Conservation (phyloP, 139 green algal genomes). For the Chlorella sp. region DNA sequence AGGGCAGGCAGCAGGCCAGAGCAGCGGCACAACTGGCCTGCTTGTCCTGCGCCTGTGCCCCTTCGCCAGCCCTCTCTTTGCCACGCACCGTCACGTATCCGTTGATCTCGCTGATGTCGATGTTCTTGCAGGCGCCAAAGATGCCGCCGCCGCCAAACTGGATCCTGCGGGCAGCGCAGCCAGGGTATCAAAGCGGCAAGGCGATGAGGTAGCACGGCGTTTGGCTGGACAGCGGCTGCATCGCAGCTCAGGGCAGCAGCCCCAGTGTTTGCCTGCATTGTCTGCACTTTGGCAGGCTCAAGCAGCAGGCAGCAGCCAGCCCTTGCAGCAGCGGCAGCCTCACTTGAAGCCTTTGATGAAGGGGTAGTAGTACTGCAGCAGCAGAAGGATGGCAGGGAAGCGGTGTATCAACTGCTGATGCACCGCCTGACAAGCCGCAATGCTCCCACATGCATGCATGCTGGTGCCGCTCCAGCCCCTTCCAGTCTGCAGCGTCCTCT, state of each 20-base stretch:
- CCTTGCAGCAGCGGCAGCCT: background rate
- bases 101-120: constrained; percentile 71
- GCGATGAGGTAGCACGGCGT: background rate
- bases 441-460: too few relatives aligned
- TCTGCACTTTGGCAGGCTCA: too few relatives aligned
- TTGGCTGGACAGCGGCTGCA: too few relatives aligned
- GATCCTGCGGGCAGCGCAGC: constrained; percentile 55
- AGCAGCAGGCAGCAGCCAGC: background rate
- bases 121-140: constrained; percentile 74
- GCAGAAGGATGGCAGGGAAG: background rate
- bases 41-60: too few relatives aligned
- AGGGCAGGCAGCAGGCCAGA: too few relatives aligned
- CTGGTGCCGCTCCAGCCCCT: too few relatives aligned
- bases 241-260: too few relatives aligned
- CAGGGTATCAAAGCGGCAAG: background rate
- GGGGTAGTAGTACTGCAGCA: constrained; percentile 68
- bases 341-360: constrained; percentile 71
- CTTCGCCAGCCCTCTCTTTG: constrained; percentile 27
- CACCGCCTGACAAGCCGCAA: too few relatives aligned
- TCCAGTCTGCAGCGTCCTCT: too few relatives aligned
- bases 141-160: constrained; percentile 70
- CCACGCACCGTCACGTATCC: constrained; percentile 49
- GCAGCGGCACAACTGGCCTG: too few relatives aligned
- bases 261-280: too few relatives aligned
- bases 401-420: background rate